phyloP scores from a whole-genome alignment of 495 filamentous ascomycete species.

The Penicillium nucicola region DNA sequence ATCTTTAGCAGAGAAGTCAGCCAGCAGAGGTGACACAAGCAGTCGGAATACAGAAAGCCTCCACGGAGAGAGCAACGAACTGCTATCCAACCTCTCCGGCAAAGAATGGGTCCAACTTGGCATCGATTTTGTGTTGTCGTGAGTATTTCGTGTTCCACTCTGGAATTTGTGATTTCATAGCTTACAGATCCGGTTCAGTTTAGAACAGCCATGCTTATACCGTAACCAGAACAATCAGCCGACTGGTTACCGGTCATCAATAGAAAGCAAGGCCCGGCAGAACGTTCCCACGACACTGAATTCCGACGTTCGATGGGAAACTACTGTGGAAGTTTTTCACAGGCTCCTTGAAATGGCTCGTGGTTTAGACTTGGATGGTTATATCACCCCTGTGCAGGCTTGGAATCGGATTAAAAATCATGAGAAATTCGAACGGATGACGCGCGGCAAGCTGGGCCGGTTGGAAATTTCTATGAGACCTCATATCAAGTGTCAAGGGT shows the following conservation, averaged over 20 bases:
- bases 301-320: constrained; percentile 7
- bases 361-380: constrained; percentile 9
- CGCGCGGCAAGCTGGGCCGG: not conserved
- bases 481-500: constrained; percentile 20
- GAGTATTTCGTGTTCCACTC: not conserved
- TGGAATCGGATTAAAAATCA: constrained; percentile 14
- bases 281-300: constrained; percentile 4
- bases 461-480: constrained; percentile 9
- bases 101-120: constrained; percentile 8
- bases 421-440: not conserved
- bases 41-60: not conserved
- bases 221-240: constrained; percentile 6
- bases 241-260: constrained; percentile 10
- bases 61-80: not conserved
- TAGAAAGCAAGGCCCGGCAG: constrained; percentile 10
- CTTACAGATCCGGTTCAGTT: not conserved
- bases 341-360: constrained; percentile 14
- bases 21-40: not conserved
- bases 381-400: constrained; percentile 17
- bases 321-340: constrained; percentile 7
- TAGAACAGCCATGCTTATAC: constrained; percentile 18
- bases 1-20: too few relatives aligned
- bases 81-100: not conserved
- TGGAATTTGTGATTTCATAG: not conserved
- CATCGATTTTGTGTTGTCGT: constrained; percentile 19